Evolutionary conservation across 768 basidiomycete species (phyloP).

Genomic region (Psilocybe cubensis): DNA sequence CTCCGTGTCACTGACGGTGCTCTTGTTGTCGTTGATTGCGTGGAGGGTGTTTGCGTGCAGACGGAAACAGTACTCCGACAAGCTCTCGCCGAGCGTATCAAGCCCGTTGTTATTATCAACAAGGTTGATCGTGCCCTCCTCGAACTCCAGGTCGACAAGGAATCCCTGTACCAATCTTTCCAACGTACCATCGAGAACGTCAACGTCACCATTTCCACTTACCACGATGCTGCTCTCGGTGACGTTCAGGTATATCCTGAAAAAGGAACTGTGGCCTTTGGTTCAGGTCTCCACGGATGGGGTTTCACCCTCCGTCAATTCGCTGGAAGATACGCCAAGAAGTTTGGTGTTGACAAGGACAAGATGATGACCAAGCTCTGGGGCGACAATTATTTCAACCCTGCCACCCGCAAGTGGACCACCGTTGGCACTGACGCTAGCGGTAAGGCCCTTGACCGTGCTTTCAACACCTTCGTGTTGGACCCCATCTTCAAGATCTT

Average conservation of each 20-base stretch:
- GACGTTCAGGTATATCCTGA: constrained; percentile 99
- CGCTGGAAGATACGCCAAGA: constrained; percentile 92
- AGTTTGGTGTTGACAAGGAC: constrained; percentile 97
- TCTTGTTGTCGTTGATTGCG: constrained; percentile 98
- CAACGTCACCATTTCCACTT: constrained; percentile 98
- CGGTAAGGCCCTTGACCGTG: constrained; percentile 94
- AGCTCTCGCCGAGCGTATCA: constrained; percentile 97
- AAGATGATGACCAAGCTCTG: constrained; percentile 98
- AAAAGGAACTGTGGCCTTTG: constrained; percentile 97
- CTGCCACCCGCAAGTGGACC: constrained; percentile 94
- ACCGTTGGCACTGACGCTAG: constrained; percentile 75
- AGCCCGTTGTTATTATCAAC: constrained; percentile 99
- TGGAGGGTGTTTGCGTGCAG: constrained; percentile 99
- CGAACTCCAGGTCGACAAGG: constrained; percentile 96
- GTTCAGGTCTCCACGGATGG: constrained; percentile 99
- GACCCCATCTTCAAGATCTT: constrained; percentile 99
- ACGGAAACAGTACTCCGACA: constrained; percentile 99
- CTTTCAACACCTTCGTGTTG: constrained; percentile 97
- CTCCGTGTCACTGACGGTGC: constrained; percentile 99
- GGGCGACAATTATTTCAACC: constrained; percentile 99
- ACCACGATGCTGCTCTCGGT: constrained; percentile 91
- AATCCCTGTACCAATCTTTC: constrained; percentile 98
- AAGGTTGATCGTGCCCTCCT: constrained; percentile 99
- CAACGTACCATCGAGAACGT: constrained; percentile 95
- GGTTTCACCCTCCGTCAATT: constrained; percentile 99